Base-by-base conservation (phyloP, 192 early-diverging fungal genomes). In the Backusella liffmaniae region DNA sequence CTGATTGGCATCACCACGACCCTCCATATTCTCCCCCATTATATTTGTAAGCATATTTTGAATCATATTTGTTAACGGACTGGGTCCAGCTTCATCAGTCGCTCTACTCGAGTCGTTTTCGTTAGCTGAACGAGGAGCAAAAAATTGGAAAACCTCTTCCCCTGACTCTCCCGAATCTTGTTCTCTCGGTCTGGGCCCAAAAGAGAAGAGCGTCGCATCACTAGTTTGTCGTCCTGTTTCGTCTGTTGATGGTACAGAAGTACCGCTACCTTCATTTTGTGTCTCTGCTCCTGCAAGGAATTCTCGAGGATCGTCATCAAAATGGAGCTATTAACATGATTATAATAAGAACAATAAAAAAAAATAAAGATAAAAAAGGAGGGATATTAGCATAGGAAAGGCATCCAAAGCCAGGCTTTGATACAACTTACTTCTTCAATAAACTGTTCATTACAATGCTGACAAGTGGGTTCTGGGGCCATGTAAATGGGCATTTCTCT, bases 401-500 rank as follows among this genome's bases (percentile, higher is more conserved):
- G 9, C 10, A 26, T 29, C 23, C 23, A 49, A n/a, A 26, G 23
- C 8, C 1, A 29, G n/a, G 10, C 23, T 4, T 62, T 13, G 12
- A 9, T 1, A 29, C 1, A 36, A 32, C 44, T 73, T 85, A 93
- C 92, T 84, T 94, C 87, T 84, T 96, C 94, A n/a, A 96, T 93
- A 80, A 96, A 96, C 73, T 93, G 89, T 51, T 84, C 82, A 73
- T 89, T 82, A 73, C 95, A 96, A 35, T 73, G 77, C 18, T 93
- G 92, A 72, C 95, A 96, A 51, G 90, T 90, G 18, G 92, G 95
- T 44, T 90, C 86, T 3, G 92, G 91, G 6, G 90, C 92, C 89
- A 94, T 87, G 79, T 94, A 80, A 41, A 90, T 85, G 1, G 73
- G 77, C 18, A 92, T 88, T 85, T 92, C 90, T 9, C 53, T 66